Base-by-base conservation (phyloP, 176 grass and related monocot species). In the Phoenix dactylifera region DNA sequence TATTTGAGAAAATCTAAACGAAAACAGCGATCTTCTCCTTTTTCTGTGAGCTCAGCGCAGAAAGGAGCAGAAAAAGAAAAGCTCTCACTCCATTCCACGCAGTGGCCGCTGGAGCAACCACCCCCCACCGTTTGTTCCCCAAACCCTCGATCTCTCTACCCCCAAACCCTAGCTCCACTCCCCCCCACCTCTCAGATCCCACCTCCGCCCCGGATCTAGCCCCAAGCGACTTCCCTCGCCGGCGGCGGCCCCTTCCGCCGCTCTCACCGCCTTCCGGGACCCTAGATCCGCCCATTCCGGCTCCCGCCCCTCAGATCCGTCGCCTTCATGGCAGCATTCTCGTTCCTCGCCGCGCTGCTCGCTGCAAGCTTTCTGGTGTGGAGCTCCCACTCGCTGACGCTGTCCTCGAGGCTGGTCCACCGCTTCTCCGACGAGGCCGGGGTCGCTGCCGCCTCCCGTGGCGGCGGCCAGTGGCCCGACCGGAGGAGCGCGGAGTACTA, bases 361-460 rank as follows among this genome's bases (percentile, higher is more conserved):
- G 15, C 58, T 25, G 66, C 63, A 9, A 64, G 52, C 74, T 60
- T 18, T 20, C 20, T 55, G 49, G 50, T 25, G 18, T 65, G 25
- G 59, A 59, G 25, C 61, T 65, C 24, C 4, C 17, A 64, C 18
- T 59, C 76, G 16, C 59, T 58, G 24, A 67, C 32, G 26, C 67
- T 98, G 3, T 89, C 93, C 1, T 57, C 80, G 20, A 77, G 72
- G 73, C 80, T 98, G 72, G 84, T 98, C 24, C 84, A 98, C 78
- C 81, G 84, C 44, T 83, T 98, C 65, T 98, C 93, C 6, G 79
- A 92, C 60, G 82, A 98, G 70, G 87, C 87, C 30, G 73, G 82
- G 18, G 25, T 19, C n/a, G 67, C 49, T 4, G 61, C 49, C 15
- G 66, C 69, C 51, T 70, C 55, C 63, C 77, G 22, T 3, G 66